Evolutionary conservation across 441 rosid genomes (phyloP).

Genomic region (Populus hybrid): DNA sequence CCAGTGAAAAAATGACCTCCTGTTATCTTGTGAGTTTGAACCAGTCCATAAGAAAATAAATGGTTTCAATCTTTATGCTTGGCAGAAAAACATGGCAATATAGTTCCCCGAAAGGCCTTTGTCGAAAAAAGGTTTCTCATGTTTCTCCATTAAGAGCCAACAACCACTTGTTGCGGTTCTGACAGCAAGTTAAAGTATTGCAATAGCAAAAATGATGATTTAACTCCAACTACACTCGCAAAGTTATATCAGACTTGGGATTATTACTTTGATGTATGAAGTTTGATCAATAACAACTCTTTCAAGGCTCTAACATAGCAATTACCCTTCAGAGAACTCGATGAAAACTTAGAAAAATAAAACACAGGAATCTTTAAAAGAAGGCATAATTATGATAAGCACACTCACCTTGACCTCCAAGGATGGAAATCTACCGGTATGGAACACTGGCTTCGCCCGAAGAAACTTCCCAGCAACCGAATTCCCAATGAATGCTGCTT

Average conservation of each 20-base stretch:
- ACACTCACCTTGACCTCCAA: constrained; percentile 58
- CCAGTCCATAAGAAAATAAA: neutral
- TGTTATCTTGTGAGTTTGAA: neutral
- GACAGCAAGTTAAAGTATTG: neutral
- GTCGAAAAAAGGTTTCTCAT: neutral
- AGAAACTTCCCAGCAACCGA: constrained; percentile 43
- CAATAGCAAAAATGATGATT: neutral
- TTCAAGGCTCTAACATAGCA: neutral
- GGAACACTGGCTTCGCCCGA: constrained; percentile 41
- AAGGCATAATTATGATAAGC: neutral
- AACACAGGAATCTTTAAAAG: neutral
- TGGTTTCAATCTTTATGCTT: neutral
- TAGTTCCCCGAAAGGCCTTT: neutral
- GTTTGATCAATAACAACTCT: neutral
- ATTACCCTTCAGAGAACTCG: neutral
- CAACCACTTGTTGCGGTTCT: neutral
- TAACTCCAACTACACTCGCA: neutral
- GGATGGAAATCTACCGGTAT: constrained; percentile 43
- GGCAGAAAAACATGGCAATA: neutral
- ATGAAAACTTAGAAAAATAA: neutral
- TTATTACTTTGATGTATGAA: neutral
- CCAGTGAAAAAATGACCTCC: neutral
- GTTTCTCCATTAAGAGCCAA: neutral
- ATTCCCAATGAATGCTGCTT: neutral
- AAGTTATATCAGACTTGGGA: neutral